Evolutionary conservation across 106 monocot genomes (phyloP), one percentile per base, ranked within the genome.

Genomic region (Dendrobium chrysotoxum): DNA sequence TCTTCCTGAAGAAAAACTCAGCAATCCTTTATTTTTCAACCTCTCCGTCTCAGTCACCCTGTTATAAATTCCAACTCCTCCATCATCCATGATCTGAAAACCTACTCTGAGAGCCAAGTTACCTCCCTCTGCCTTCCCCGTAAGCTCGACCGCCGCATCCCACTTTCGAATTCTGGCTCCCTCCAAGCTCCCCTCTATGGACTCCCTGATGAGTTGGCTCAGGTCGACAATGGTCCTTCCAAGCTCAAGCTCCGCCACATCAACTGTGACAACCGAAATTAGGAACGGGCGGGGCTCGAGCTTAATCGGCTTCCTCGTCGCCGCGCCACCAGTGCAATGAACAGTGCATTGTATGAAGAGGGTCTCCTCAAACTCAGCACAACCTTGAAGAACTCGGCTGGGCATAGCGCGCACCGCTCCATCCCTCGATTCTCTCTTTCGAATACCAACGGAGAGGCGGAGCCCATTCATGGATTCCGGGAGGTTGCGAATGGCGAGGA

Each of bases 41-140:
- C 50, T 50, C 2, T 50, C 15, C 13, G 15, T 50, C 13, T 50
- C 50, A 13, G 3, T 13, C 50, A 50, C 11, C 13, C 50, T 50
- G 67, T 20, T 12, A 75, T 90, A 90, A 16, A 92, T 76, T 23
- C 88, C 84, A 25, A 88, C 71, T 2, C 88, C 85, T 26, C 89
- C 82, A 25, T 87, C 92, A 7, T 90, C 90, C 90, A 92, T 92
- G 73, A 95, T 87, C 83, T 95, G 95, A 55, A 95, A 95, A n/a
- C 90, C 95, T 8, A 95, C 42, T 76, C 84, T 90, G 66, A 90
- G 79, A 2, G 80, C 75, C 72, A 95, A 72, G 40, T 90, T 86
- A 15, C 89, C 90, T 11, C 95, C 90, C 40, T 75, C 85, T 0
- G 95, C 95, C 90, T 95, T 95, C 55, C 95, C 92, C 0, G 88